Conservation (phyloP, 192 early-diverging fungal genomes). For the Backusella parvicylindrica region DNA sequence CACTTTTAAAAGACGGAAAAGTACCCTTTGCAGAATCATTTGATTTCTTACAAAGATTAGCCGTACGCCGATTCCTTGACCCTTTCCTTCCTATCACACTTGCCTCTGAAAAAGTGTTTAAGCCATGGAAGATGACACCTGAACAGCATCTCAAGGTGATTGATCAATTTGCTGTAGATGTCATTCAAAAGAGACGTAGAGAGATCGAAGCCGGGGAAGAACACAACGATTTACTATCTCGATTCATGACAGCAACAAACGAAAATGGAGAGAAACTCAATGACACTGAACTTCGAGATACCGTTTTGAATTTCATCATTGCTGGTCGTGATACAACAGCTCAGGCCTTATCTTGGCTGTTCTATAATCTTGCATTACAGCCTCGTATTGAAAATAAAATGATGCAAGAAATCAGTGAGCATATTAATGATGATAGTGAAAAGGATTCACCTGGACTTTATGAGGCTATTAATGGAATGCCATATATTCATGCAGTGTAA, state of each 20-base stretch:
- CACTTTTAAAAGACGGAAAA: constrained; percentile 32
- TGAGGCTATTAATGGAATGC: constrained; percentile 31
- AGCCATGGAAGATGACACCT: constrained; percentile 8
- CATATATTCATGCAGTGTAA: constrained; percentile 38
- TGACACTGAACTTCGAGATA: constrained; percentile 34
- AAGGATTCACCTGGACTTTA: constrained; percentile 21
- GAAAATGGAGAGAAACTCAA: constrained; percentile 18
- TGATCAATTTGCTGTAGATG: constrained; percentile 22
- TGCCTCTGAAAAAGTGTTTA: background rate
- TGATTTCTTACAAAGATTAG: constrained; percentile 40
- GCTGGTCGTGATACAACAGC: constrained; percentile 49
- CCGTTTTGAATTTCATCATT: constrained; percentile 35
- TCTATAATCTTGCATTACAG: constrained; percentile 38
- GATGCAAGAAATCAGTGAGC: constrained; percentile 34
- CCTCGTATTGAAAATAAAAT: constrained; percentile 42
- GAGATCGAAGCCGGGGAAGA: constrained; percentile 4
- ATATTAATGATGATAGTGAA: constrained; percentile 27
- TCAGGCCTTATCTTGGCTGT: constrained; percentile 48
- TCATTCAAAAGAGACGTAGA: constrained; percentile 21
- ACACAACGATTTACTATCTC: constrained; percentile 21
- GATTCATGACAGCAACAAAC: constrained; percentile 27
- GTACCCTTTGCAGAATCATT: constrained; percentile 49
- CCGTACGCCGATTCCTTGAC: constrained; percentile 30
- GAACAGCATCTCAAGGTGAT: constrained; percentile 25
- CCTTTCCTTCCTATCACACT: constrained; percentile 11